Base-by-base conservation (phyloP, 371 early-diverging fungal genomes). In the Blastocladiella emersonii region DNA sequence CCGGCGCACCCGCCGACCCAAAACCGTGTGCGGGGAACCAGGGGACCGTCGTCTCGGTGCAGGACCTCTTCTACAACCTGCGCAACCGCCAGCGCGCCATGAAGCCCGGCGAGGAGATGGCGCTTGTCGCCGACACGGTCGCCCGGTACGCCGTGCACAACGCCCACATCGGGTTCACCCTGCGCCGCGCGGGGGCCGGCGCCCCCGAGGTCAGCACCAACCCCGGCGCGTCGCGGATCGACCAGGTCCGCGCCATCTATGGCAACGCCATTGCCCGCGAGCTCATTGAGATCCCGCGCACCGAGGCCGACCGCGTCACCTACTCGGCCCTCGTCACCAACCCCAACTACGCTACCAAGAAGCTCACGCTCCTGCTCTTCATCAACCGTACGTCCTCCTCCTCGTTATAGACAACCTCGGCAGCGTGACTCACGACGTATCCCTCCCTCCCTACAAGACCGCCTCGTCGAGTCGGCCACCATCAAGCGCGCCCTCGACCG, bases 31-130 rank as follows among this genome's bases (percentile, higher is more conserved):
- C 95, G 6, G 96, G 94, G 17, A 95, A 95, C 67, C 77, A 79
- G 61, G 98, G 98, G 39, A 97, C 96, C 0, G 82, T 83, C 41
- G 91, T 97, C 51, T 84, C 87, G 41, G 92, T 85, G 12, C 92
- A 95, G 67, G 95, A 96, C 68, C 67, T 97, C 62, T 97, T 97
- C 66, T 94, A 85, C 72, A 93, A 93, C 67, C 81, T 90, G 2
- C 85, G 89, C 13, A 85, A 84, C 2, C 79, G 98, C 43, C 74
- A 80, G 62, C 87, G 82, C 37, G 91, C 95, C 0, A 66, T 97
- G 34, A 87, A 86, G 66, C 87, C 83, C 61, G 64, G 82, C 0
- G 95, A 96, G 36, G 95, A 95, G 66, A 93, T 95, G 70, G 82
- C 80, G 63, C 77, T 85, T 23, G 88, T 95, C 44, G 64, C 93